These are phyloP conservation scores for Metschnikowia corniflorae DNA, from an alignment of 805 yeast genomes.

Conservation along the genomic window DNA sequence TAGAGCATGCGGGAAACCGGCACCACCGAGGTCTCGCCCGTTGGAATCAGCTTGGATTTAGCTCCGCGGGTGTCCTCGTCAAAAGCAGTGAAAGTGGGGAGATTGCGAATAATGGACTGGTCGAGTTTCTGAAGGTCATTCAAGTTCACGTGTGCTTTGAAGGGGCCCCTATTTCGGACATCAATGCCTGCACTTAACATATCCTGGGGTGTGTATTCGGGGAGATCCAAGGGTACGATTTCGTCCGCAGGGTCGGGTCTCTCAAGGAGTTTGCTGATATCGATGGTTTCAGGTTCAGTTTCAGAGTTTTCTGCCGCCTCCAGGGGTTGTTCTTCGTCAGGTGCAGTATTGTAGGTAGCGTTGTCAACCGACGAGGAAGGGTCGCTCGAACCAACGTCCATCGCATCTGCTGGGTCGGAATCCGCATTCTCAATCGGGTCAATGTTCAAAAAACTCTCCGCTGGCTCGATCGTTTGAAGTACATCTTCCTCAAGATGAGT, in stretches of 20 bases:
- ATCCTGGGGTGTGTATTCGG: slow-evolving; percentile 30
- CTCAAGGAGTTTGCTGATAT: slow-evolving; percentile 29
- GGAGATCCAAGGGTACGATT: slow-evolving; percentile 24
- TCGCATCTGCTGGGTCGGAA: background rate
- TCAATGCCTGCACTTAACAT: slow-evolving; percentile 18
- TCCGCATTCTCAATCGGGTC: slow-evolving; percentile 1
- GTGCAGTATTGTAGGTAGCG: background rate
- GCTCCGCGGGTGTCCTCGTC: slow-evolving; percentile 27
- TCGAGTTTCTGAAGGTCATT: slow-evolving; percentile 44
- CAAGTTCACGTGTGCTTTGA: slow-evolving; percentile 43
- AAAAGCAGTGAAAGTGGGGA: slow-evolving; percentile 49
- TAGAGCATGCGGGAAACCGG: slow-evolving; percentile 66
- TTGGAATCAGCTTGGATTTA: slow-evolving; percentile 3
- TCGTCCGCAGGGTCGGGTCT: slow-evolving; percentile 31
- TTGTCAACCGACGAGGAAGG: background rate
- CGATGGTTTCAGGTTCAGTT: slow-evolving; percentile 25
- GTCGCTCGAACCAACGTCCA: background rate
- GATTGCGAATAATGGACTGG: slow-evolving; percentile 43
- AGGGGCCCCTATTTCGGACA: slow-evolving; percentile 26
- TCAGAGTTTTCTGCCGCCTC: background rate
- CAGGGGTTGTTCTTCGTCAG: slow-evolving; percentile 1
- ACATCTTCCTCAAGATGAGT: slow-evolving; percentile 13
- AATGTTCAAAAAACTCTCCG: background rate
- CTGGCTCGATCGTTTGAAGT: background rate
- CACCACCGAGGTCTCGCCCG: slow-evolving; percentile 35